Percentiles rank a stretch among this genome's conserved stretches.
Evolutionary conservation across 768 basidiomycete genomes (phyloP).

Genomic region (Trametes maxima): DNA sequence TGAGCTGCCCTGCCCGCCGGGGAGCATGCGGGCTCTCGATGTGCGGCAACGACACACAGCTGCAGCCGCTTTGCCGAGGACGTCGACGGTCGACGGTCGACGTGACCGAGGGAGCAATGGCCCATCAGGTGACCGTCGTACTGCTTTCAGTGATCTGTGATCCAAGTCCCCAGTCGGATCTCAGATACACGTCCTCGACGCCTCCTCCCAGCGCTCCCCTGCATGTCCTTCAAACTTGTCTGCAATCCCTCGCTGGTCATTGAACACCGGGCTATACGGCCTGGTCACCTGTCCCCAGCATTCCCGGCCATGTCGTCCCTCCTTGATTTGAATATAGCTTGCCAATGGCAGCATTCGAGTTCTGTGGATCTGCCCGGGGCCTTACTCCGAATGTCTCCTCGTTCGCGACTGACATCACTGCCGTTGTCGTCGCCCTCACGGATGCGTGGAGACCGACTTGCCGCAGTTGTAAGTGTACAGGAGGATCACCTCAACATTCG

Average conservation of each 20-base stretch:
- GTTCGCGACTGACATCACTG: slow-evolving; percentile 28
- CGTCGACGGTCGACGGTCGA: background rate
- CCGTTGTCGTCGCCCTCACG: slow-evolving; percentile 22
- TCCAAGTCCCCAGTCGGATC: slow-evolving; percentile 12
- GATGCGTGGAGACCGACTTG: slow-evolving; percentile 24
- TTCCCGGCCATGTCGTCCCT: background rate
- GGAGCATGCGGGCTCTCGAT: slow-evolving; percentile 5
- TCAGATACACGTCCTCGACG: slow-evolving; percentile 11
- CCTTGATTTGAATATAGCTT: background rate
- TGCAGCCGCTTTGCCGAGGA: background rate
- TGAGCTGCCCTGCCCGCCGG: background rate
- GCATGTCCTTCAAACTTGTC: background rate
- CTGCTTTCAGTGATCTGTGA: slow-evolving; percentile 18
- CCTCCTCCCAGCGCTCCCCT: slow-evolving; percentile 2
- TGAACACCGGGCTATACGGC: background rate
- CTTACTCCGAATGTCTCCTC: slow-evolving; percentile 15
- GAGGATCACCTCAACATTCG: slow-evolving; percentile 17
- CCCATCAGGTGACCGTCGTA: slow-evolving; percentile 22
- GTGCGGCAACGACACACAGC: slow-evolving; percentile 9
- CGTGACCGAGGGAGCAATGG: slow-evolving; percentile 2
- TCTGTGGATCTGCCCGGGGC: slow-evolving; percentile 10
- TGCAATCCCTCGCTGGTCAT: slow-evolving; percentile 1
- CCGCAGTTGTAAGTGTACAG: slow-evolving; percentile 16
- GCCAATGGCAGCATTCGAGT: slow-evolving; percentile 5
- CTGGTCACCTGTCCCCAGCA: background rate